A percentile compares a stretch with the other conserved stretches of the same genome.
These are phyloP conservation scores for Cyclocybe aegerita DNA, from an alignment of 768 basidiomycete genomes.

Conservation along the genomic window DNA sequence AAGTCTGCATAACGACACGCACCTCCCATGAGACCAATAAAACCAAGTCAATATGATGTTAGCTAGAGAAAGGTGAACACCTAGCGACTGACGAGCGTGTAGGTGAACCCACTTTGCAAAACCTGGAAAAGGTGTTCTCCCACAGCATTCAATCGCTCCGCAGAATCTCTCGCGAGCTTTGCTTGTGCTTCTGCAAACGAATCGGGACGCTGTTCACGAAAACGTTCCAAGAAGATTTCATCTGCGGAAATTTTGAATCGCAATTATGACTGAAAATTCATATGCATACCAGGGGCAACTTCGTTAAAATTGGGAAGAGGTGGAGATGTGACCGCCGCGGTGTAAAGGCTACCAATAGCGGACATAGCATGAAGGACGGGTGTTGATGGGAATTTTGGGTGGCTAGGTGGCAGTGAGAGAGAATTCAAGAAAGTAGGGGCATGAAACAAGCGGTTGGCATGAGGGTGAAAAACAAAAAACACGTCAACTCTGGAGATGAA, in stretches of 20 bases:
- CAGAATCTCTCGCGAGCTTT: constrained; percentile 48
- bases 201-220: constrained; percentile 48
- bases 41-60: constrained; percentile 67
- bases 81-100: neutral
- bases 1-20: constrained; percentile 14
- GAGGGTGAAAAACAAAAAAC: constrained; percentile 79
- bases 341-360: constrained; percentile 75
- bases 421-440: constrained; percentile 61
- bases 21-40: constrained; percentile 75
- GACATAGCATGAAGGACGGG: constrained; percentile 86
- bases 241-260: constrained; percentile 28
- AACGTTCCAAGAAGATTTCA: constrained; percentile 52
- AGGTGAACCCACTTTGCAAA: constrained; percentile 50
- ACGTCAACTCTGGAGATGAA: constrained; percentile 55
- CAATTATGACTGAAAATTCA: constrained; percentile 1
- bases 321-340: constrained; percentile 60
- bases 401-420: constrained; percentile 62
- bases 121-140: constrained; percentile 59
- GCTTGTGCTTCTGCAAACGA: constrained; percentile 70
- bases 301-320: constrained; percentile 51
- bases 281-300: constrained; percentile 40
- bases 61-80: constrained; percentile 36
- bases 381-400: constrained; percentile 70
- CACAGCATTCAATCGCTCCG: constrained; percentile 44
- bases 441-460: constrained; percentile 72